A percentile compares a stretch with the other conserved stretches of the same genome.
Conservation (phyloP, 345 rosid genomes). For the Lenwebbia sp. region DNA sequence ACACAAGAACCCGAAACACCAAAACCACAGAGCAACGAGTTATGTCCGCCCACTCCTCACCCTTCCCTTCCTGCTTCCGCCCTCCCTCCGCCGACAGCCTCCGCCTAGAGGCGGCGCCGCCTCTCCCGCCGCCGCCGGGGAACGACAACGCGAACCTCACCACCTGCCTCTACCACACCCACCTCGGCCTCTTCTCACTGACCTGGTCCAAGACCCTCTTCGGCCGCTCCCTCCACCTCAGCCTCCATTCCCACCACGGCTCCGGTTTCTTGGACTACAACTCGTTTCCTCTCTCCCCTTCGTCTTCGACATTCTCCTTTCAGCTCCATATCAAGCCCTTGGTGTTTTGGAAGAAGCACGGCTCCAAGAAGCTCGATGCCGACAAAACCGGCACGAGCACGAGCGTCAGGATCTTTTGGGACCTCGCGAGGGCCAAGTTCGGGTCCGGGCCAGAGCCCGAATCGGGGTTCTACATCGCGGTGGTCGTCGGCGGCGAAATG, state of each 20-base stretch:
- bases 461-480: slow-evolving; percentile 74
- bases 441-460: slow-evolving; percentile 78
- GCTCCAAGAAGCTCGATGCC: slow-evolving; percentile 37
- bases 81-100: slow-evolving; percentile 9
- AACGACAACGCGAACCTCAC: slow-evolving; percentile 47
- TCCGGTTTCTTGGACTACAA: slow-evolving; percentile 7
- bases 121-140: not conserved
- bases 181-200: slow-evolving; percentile 66
- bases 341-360: slow-evolving; percentile 71
- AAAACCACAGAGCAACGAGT: not conserved
- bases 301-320: slow-evolving; percentile 44
- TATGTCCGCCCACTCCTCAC: slow-evolving; percentile 46
- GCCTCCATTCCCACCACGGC: slow-evolving; percentile 44
- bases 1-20: not conserved
- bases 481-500: slow-evolving; percentile 59
- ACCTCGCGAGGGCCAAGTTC: slow-evolving; percentile 62
- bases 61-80: slow-evolving; percentile 42
- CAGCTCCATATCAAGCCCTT: slow-evolving; percentile 62
- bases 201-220: slow-evolving; percentile 74
- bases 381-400: not conserved
- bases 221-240: slow-evolving; percentile 76
- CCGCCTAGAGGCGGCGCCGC: slow-evolving; percentile 9
- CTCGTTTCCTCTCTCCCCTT: slow-evolving; percentile 10
- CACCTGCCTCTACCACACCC: slow-evolving; percentile 68
- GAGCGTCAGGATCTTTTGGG: slow-evolving; percentile 58